Base-by-base conservation (phyloP, 169 alveolate species). In the Cyclospora cayetanensis region DNA sequence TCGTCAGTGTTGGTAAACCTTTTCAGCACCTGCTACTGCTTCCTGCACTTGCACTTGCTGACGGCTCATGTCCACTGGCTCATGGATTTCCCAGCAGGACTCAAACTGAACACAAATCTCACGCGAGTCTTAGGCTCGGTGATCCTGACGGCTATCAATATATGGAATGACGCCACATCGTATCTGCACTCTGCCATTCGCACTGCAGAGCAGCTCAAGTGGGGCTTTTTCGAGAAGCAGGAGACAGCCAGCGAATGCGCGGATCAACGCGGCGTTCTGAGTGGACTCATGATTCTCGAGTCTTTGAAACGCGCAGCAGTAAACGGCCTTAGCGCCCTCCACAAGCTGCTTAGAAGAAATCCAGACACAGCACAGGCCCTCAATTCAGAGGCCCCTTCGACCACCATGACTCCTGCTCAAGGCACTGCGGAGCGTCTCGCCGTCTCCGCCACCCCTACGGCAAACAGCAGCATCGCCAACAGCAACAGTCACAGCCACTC, bases 11-110 rank as follows among this genome's bases (percentile, higher is more conserved):
- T 90, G 70, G 43, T 90, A 29, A 43, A 60, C 34, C 93, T 80
- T 7, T 90, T 90, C 90, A 41, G 89, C 52, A 76, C 79, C 39
- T 76, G 90, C 25, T 90, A 90, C 91, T 90, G 89, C 52, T 79
- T 41, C 53, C 50, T 90, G 35, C 89, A 90, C 37, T 77, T 27
- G 50, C 87, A 79, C 7, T 29, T 90, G 63, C 70, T 90, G 34
- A 39, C 82, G 2, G 37, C 90, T 7, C 83, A 63, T 29, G 93
- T 90, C 63, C 90, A 77, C 60, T 90, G 93, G 93, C 86, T 90
- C 43, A 90, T 90, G 93, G 93, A 65, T 31, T 50, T 39, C 66
- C 93, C 93, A 20, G 93, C 91, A 39, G 93, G 93, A 35, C 85
- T 90, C 79, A 79, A 90, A 65, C 70, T 90, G 63, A 90, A 90